Evolutionary conservation across 2,329 filamentous ascomycete species (phyloP).

Genomic region (Neopestalotiopsis clavispora): DNA sequence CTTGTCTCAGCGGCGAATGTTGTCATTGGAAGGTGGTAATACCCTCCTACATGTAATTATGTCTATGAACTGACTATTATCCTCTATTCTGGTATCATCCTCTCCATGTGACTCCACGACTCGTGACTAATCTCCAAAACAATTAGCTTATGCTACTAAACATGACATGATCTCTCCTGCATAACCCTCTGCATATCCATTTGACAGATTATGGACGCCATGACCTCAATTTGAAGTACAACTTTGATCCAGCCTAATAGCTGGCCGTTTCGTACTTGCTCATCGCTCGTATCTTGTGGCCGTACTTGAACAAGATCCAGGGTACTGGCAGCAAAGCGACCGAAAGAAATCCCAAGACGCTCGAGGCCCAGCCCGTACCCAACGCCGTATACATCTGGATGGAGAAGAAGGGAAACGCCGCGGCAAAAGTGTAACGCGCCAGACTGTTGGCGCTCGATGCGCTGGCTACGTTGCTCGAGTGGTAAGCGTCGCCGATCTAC

Average conservation of each 20-base stretch:
- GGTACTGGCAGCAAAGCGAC: slow-evolving; percentile 55
- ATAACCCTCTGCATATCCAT: background rate
- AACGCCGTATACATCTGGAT: slow-evolving; percentile 56
- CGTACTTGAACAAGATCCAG: slow-evolving; percentile 57
- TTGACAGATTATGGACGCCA: background rate
- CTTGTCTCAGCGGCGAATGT: no score
- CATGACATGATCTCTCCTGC: no score
- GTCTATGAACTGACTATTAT: no score
- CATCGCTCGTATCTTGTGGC: slow-evolving; percentile 43
- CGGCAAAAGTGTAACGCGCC: slow-evolving; percentile 58
- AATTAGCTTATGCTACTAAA: no score
- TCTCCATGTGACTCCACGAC: no score
- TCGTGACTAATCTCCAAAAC: no score
- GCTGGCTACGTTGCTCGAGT: slow-evolving; percentile 59
- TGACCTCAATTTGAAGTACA: background rate
- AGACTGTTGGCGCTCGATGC: slow-evolving; percentile 65
- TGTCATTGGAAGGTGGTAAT: no score
- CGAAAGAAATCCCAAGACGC: slow-evolving; percentile 52
- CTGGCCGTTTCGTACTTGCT: slow-evolving; percentile 45
- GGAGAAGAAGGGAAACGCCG: slow-evolving; percentile 65
- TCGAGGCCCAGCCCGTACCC: slow-evolving; percentile 52
- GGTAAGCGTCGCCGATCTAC: slow-evolving; percentile 41
- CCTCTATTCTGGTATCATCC: no score
- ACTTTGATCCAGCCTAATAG: slow-evolving; percentile 20
- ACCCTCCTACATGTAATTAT: no score